Base-by-base conservation (phyloP, 768 basidiomycete species). In the Sporobolomyces pararoseus region DNA sequence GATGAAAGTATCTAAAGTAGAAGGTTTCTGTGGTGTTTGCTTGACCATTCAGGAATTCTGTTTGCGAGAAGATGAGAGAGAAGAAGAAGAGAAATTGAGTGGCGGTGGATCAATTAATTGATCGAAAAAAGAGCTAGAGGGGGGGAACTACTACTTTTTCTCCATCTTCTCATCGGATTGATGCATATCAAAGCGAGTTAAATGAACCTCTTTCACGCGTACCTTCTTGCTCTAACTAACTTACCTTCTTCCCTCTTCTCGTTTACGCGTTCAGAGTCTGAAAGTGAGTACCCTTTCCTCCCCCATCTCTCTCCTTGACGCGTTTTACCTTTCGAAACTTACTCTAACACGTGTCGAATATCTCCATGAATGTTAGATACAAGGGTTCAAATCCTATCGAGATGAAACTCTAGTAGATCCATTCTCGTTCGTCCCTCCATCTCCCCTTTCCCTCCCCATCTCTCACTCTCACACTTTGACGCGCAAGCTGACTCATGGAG, bases 381-480 rank as follows among this genome's bases (percentile, higher is more conserved):
- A 91, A 80, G 94, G 94, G 68, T 98, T 99, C 85, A 99, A 99
- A 81, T 96, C 93, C n/a, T 99, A 83, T 72, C 74, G 81, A 55
- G 82, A 83, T 73, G 79, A 80, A 70, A 79, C 79, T 4, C 75
- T 81, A 75, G 91, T 96, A 67, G 94, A 97, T 75, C 94, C 94
- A 0, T 99, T 99, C 81, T 90, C 78, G 78, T 80, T 27, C 64
- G 77, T 49, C 29, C 42, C 47, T 42, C 51, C 23, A 19, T 68
- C 63, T 37, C 52, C 32, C 29, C 16, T n/a, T 9, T 35, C 7
- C 35, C 5, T 19, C 50, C 74, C n/a, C 29, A 31, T 29, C 23
- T 27, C 13, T 34, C 39, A 29, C 17, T 52, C 39, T 19, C n/a
- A 23, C 42, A 61, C 52, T 37, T 42, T 10, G 39, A 17, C 39